phyloP scores from a whole-genome alignment of 352 stramenopile species.

The Pythium dissimile region DNA sequence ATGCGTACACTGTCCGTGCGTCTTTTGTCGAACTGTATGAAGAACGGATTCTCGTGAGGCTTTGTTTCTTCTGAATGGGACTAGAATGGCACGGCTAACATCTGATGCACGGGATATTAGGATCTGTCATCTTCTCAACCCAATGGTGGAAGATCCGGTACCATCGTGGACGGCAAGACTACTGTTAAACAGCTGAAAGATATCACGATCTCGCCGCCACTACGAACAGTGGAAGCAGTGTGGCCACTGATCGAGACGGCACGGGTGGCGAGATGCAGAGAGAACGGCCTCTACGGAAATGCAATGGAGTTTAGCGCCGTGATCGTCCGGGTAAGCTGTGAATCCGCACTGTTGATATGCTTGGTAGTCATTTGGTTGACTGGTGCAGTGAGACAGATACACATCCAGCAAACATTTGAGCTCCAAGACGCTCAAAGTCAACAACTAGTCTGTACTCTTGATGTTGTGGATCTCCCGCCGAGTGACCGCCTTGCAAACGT shows the following conservation, averaged over 20 bases:
- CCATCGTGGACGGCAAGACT: background rate
- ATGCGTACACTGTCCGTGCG: slow-evolving; percentile 32
- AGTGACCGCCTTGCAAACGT: slow-evolving; percentile 49
- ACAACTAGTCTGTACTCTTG: slow-evolving; percentile 39
- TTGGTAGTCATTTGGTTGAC: too few species aligned
- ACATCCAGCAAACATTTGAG: slow-evolving; percentile 37
- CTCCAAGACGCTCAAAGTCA: slow-evolving; percentile 32
- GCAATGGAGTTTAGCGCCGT: slow-evolving; percentile 43
- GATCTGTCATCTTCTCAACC: slow-evolving; percentile 1
- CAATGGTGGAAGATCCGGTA: background rate
- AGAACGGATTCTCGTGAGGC: slow-evolving; percentile 46
- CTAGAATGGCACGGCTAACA: too few species aligned
- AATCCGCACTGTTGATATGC: too few species aligned
- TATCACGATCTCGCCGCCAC: slow-evolving; percentile 24
- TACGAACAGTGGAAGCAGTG: slow-evolving; percentile 26
- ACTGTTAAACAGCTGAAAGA: slow-evolving; percentile 20
- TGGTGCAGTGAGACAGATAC: too few species aligned
- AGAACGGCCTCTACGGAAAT: slow-evolving; percentile 37
- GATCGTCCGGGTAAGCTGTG: slow-evolving; percentile 40
- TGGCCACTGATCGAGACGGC: slow-evolving; percentile 28
- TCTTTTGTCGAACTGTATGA: slow-evolving; percentile 58
- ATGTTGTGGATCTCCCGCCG: slow-evolving; percentile 43
- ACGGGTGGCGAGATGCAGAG: slow-evolving; percentile 22
- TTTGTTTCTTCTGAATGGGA: too few species aligned
- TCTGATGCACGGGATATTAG: background rate